Evolutionary conservation across 768 basidiomycete species (phyloP), one percentile per base, ranked within the genome.

Genomic region (Tulasnella sp.): DNA sequence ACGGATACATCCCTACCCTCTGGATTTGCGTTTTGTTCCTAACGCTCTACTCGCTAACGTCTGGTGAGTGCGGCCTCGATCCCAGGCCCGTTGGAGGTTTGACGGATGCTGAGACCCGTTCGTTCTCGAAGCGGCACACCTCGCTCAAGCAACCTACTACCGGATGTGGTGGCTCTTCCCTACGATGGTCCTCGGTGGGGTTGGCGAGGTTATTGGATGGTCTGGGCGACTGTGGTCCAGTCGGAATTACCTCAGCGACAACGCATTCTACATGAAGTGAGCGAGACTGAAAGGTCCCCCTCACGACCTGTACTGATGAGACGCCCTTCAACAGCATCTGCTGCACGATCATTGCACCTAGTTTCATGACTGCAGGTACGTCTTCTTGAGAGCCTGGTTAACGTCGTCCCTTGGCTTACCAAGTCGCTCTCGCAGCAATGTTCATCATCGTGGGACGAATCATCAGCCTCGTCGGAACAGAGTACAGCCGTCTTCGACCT

Each of bases 141-240:
- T 85, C 7, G 83, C 78, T 1, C 87, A 89, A 81, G 84, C 86
- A 1, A 69, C 84, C 0, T 81, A 81, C 45, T 87, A 82, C 79
- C 84, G 85, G 9, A 82, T 85, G 71, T 89, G 88, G 86, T 90
- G 86, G 85, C 78, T 89, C 11, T 34, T 88, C 64, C 85, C 85
- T 0, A 90, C 89, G 0, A 84, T 84, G 6, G 82, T 84, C 17
- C 79, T 88, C 0, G 85, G 86, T 58, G 88, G 88, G 9, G 22
- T 86, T 0, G 80, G 86, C 14, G 90, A 91, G 79, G 79, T 86
- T 14, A 76, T 87, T 2, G 90, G 89, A 0, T 91, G 90, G 90
- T 79, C 81, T 11, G 90, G 83, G 1, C 82, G 89, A 25, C 79
- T 89, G 3, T 90, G 77, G 77, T 72, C 69, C 39, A 58, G 42